Base-by-base conservation (phyloP, 805 yeast genomes). In the Ogataea sp. region DNA sequence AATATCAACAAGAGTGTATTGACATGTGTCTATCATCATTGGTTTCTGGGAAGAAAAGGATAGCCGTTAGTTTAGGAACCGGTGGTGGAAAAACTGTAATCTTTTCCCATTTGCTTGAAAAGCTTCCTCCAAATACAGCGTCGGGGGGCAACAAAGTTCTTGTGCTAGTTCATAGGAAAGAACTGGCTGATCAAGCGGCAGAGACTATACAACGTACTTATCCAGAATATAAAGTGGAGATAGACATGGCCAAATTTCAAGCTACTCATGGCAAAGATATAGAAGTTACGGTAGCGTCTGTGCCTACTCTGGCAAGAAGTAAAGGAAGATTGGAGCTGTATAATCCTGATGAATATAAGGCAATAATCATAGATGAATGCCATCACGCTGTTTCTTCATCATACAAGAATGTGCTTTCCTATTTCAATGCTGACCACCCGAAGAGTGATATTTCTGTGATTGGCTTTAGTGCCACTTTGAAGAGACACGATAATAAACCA, bases 51-150 rank as follows among this genome's bases (percentile, higher is more conserved):
- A 48, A 58, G 2, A 58, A 68, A 16, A 65, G 93, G 36, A 73
- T 87, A 0, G 96, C 90, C 0, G 88, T 87, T 2, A 82, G 87
- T 23, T 58, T 89, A 29, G 95, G 96, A 13, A 90, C 97, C 0
- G 97, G 97, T 0, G 93, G 95, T 11, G 97, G 97, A 5, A 89
- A 89, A 51, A 89, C 97, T 0, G 86, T 87, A 11, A 78, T 85
- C 1, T 83, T 86, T 53, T 58, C 83, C 0, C 71, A 71, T 45
- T 47, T 82, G 32, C 71, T 83, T 3, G 70, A 75, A 0, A 52
- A 61, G 24, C 27, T 62, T 5, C 51, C 58, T 1, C 32, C 34
- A 6, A 46, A 61, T 26, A 41, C 50, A 4, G 27, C 34, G 8
- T 50, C 58, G 3, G 42, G 54, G 21, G 68, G 71, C 0, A 46